Evolutionary conservation across 345 rosid species (phyloP).

Genomic region (Eutrema japonicum): DNA sequence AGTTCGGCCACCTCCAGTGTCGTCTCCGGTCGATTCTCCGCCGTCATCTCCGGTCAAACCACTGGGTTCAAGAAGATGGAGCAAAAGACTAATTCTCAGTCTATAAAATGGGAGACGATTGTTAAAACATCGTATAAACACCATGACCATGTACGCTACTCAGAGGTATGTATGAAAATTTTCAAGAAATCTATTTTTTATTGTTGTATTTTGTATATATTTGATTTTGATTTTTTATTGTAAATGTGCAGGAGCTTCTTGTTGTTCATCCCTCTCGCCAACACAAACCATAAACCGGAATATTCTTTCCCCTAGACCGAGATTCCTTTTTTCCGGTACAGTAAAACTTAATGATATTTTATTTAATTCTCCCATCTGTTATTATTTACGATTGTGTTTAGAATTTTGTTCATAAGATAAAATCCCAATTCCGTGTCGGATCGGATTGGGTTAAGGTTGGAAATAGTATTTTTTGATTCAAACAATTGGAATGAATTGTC

Average conservation of each 20-base stretch:
- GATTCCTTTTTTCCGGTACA: conserved; percentile 24
- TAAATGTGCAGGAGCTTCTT: conserved; percentile 27
- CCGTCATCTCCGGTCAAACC: conserved; percentile 32
- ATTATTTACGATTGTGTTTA: not conserved
- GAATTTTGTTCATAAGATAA: not conserved
- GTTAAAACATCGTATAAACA: conserved; percentile 78
- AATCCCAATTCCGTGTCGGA: conserved; percentile 17
- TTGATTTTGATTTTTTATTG: not conserved
- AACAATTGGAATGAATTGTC: not conserved
- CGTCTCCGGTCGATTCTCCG: conserved; percentile 17
- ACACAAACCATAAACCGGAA: conserved; percentile 34
- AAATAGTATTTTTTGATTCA: not conserved
- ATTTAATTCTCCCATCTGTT: not conserved
- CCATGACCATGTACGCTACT: conserved; percentile 73
- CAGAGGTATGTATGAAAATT: conserved; percentile 57
- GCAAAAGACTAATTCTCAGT: conserved; percentile 34
- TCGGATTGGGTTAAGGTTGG: conserved; percentile 11
- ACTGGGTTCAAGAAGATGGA: conserved; percentile 45
- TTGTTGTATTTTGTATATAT: not conserved
- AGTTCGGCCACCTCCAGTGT: conserved; percentile 45
- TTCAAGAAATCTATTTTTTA: not conserved
- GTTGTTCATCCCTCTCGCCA: conserved; percentile 35
- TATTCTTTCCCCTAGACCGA: not conserved
- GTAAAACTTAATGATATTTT: not conserved
- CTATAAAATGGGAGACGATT: conserved; percentile 88